Conservation (phyloP, 2,329 filamentous ascomycete genomes). For the Hymenoscyphus repandus region DNA sequence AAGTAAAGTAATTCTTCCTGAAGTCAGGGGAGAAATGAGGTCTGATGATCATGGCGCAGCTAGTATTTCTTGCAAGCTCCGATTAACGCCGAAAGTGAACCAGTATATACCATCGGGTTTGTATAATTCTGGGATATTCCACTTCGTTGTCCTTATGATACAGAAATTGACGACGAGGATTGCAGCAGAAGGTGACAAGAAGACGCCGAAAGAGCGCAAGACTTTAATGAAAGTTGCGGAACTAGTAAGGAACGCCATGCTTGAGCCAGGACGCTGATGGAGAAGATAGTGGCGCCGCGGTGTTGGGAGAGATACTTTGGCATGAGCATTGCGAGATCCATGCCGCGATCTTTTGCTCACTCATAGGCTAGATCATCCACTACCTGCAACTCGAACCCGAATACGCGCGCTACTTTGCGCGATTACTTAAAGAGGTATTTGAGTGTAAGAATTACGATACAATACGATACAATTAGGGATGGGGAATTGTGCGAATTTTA, state of each 20-base stretch:
- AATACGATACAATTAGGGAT: too few species aligned
- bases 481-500: too few species aligned
- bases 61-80: too few species aligned
- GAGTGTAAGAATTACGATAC: too few species aligned
- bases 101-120: constrained; percentile 11
- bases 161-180: constrained; percentile 13
- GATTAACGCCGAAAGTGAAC: constrained; percentile 10
- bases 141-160: constrained; percentile 7
- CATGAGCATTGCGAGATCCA: constrained; percentile 8
- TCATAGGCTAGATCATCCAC: too few species aligned
- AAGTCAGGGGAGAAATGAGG: too few species aligned
- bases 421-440: too few species aligned
- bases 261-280: constrained; percentile 2
- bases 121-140: constrained; percentile 13
- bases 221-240: constrained; percentile 13
- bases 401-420: too few species aligned
- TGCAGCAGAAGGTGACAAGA: constrained; percentile 8
- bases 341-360: too few species aligned
- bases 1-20: too few species aligned
- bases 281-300: constrained; percentile 26
- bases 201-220: constrained; percentile 10
- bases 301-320: constrained; percentile 5
- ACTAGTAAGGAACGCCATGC: constrained; percentile 11
- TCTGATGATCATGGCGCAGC: too few species aligned
- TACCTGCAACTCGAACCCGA: too few species aligned